Conservation (phyloP, 352 stramenopile genomes). For the Nothophytophthora sp. region DNA sequence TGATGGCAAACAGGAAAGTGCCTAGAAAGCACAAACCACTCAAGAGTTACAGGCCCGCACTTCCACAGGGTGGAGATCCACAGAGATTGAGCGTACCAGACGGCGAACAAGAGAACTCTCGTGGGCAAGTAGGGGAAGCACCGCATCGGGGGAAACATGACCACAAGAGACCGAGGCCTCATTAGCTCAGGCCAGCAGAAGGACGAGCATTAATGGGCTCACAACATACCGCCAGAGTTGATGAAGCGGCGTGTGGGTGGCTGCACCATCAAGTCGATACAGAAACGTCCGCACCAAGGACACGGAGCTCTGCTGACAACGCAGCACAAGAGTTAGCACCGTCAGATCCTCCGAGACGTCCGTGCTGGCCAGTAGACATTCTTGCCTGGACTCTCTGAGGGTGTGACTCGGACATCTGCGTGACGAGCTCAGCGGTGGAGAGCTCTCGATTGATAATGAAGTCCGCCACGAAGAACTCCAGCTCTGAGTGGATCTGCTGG, state of each 20-base stretch:
- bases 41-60: not conserved
- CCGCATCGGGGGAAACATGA: too few relatives aligned
- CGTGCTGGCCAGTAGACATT: not conserved
- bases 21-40: constrained; percentile 9
- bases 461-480: constrained; percentile 37
- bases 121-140: constrained; percentile 20
- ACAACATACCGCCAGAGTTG: constrained; percentile 28
- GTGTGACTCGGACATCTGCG: constrained; percentile 3
- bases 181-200: constrained; percentile 3
- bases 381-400: constrained; percentile 13
- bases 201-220: not conserved
- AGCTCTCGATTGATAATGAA: constrained; percentile 29
- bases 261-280: constrained; percentile 20
- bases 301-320: constrained; percentile 11
- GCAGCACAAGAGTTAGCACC: constrained; percentile 4
- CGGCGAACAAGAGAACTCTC: constrained; percentile 10
- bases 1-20: constrained; percentile 30
- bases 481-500: too few relatives aligned
- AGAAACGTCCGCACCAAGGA: constrained; percentile 34
- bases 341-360: too few relatives aligned
- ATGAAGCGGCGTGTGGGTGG: constrained; percentile 13
- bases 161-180: not conserved
- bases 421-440: constrained; percentile 22
- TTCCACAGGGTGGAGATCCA: not conserved
- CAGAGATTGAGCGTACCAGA: constrained; percentile 13